phyloP scores from a whole-genome alignment of 2,329 filamentous ascomycete genomes.

The Arthrinium phaeospermum region DNA sequence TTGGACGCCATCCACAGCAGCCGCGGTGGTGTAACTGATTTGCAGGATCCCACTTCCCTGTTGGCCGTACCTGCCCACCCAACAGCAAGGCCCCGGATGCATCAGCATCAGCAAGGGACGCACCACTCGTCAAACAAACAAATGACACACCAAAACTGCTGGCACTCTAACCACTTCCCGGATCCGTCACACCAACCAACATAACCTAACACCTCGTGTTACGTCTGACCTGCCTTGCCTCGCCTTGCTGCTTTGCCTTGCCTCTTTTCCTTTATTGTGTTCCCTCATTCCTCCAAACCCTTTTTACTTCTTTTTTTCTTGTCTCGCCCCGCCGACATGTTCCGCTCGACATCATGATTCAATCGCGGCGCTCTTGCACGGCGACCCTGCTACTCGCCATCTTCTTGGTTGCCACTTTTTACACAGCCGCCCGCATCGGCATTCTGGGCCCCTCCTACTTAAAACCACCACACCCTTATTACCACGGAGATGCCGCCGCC shows the following conservation, averaged over 20 bases:
- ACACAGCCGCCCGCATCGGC: slow-evolving; percentile 8
- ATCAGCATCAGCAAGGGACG: background rate
- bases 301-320: background rate
- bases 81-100: background rate
- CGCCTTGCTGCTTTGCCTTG: background rate
- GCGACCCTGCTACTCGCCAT: background rate
- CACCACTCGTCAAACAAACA: background rate
- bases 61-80: background rate
- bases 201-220: background rate
- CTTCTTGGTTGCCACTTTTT: slow-evolving; percentile 4
- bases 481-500: background rate
- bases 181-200: background rate
- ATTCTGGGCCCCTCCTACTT: background rate
- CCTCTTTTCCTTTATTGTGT: background rate
- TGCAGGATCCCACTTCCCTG: background rate
- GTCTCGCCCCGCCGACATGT: background rate
- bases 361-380: slow-evolving; percentile 5
- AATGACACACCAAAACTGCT: background rate
- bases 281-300: background rate
- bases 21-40: background rate
- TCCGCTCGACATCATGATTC: background rate
- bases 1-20: background rate
- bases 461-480: background rate
- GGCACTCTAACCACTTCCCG: background rate
- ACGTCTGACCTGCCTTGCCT: background rate